phyloP scores from a whole-genome alignment of 148 eudicot genomes.

The Silene conica region DNA sequence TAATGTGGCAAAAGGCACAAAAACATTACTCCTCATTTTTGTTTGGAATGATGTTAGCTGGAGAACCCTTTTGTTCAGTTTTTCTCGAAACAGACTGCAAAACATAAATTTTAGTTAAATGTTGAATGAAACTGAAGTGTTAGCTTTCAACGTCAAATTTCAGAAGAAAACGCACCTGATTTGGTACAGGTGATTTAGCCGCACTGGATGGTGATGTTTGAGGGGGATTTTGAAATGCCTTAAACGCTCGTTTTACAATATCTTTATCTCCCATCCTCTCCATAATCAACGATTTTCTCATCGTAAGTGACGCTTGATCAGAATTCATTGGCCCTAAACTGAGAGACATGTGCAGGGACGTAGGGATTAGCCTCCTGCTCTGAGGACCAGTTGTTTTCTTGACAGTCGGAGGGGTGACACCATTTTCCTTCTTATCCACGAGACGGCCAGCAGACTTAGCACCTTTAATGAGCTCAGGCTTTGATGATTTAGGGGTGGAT shows the following conservation, averaged over 20 bases:
- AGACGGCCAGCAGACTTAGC: slow-evolving; percentile 34
- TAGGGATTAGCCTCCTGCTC: slow-evolving; percentile 44
- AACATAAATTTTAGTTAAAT: slow-evolving; percentile 5
- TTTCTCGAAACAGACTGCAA: slow-evolving; percentile 29
- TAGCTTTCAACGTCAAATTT: background rate
- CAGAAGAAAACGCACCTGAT: slow-evolving; percentile 36
- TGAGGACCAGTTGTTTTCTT: slow-evolving; percentile 38
- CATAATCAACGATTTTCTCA: slow-evolving; percentile 75
- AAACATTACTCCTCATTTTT: slow-evolving; percentile 59
- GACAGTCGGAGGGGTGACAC: slow-evolving; percentile 32
- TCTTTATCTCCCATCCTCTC: slow-evolving; percentile 98
- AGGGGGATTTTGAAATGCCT: slow-evolving; percentile 53
- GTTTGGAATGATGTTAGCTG: slow-evolving; percentile 33
- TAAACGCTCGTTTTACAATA: slow-evolving; percentile 84
- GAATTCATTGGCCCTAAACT: slow-evolving; percentile 45
- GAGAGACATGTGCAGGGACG: slow-evolving; percentile 74
- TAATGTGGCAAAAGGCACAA: background rate
- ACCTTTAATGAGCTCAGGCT: slow-evolving; percentile 33
- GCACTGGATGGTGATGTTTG: slow-evolving; percentile 34
- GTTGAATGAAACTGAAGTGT: background rate
- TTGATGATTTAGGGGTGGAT: slow-evolving; percentile 43
- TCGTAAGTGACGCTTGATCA: slow-evolving; percentile 31
- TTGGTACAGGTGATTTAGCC: slow-evolving; percentile 29
- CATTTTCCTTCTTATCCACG: slow-evolving; percentile 40
- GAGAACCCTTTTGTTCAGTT: slow-evolving; percentile 39